Base-by-base conservation (phyloP, 2,329 filamentous ascomycete genomes). In the Aspergillus nomiae region DNA sequence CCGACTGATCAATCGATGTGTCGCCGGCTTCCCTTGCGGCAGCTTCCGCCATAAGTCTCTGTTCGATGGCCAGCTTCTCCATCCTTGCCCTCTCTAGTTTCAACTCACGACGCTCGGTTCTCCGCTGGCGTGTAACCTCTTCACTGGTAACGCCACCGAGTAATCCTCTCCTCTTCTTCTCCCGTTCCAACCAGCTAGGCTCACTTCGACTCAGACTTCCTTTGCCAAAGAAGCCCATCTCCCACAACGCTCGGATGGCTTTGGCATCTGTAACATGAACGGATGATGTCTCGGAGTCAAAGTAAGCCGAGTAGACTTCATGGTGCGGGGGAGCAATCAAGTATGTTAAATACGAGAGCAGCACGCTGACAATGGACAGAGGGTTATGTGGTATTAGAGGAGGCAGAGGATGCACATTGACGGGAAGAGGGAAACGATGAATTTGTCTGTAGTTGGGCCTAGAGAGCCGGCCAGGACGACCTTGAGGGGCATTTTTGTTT, bases 211-310 rank as follows among this genome's bases (percentile, higher is more conserved):
- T 97, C 63, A 98, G 82, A 70, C 84, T 94, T 51, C 95, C 95
- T 78, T 97, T 97, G 55, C 96, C 96, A 78, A 94, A 99, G 79
- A 99, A 99, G 6, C 95, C 95, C 81, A 96, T 92, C 78, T 97
- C 92, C 95, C 96, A 99, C 28, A 99, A 79, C 1, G 90, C 92
- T 60, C 90, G 85, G 65, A 96, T 89, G 4, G 92, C 89, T 60
- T 84, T 83, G 30, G 88, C 83, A 75, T 97, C 90, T 21, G 88
- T 92, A 61, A 99, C 85, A 74, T 97, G 92, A 19, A 99, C 86
- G 0, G 93, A 95, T 34, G 89, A 87, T 4, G 92, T 96, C 61
- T 90, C 87, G 1, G 86, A 79, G n/a, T 92, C 94, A 84, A 94
- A 97, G 68, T 90, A 86, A 57, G 90, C 94, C 56, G 86, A 81